Conservation (phyloP, 805 yeast species). For the Metschnikowia rubicola region DNA sequence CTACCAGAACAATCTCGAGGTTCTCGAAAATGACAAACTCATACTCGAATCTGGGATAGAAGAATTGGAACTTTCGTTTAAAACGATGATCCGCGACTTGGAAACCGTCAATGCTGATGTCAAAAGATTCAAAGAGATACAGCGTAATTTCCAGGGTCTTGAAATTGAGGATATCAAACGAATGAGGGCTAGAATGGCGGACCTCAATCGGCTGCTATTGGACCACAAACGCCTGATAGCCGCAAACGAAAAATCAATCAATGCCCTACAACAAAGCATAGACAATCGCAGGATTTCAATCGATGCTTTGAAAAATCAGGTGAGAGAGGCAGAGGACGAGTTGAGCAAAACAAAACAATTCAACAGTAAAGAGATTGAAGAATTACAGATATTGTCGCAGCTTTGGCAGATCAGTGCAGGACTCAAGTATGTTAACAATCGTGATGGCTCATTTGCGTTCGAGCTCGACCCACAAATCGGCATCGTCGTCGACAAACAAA, state of each 20-base stretch:
- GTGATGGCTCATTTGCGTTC: slow-evolving; percentile 7
- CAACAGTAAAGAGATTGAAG: slow-evolving; percentile 12
- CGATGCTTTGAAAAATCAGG: slow-evolving; percentile 22
- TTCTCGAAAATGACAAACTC: slow-evolving; percentile 20
- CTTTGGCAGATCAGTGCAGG: slow-evolving; percentile 27
- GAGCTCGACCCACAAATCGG: slow-evolving; percentile 12
- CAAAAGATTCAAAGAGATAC: slow-evolving; percentile 16
- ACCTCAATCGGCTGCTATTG: slow-evolving; percentile 16
- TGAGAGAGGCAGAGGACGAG: slow-evolving; percentile 7
- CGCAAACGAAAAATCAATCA: slow-evolving; percentile 10
- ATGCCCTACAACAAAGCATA: slow-evolving; percentile 11
- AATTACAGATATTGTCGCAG: slow-evolving; percentile 17
- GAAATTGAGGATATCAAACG: slow-evolving; percentile 14
- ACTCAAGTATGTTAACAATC: slow-evolving; percentile 16
- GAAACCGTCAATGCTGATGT: background rate
- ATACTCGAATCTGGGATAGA: slow-evolving; percentile 13
- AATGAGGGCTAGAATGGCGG: slow-evolving; percentile 13
- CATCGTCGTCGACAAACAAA: slow-evolving; percentile 8
- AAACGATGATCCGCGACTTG: slow-evolving; percentile 17
- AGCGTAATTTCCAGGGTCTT: slow-evolving; percentile 13
- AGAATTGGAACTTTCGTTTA: slow-evolving; percentile 12
- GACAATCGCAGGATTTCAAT: slow-evolving; percentile 9
- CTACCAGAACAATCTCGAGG: slow-evolving; percentile 20
- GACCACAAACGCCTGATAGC: slow-evolving; percentile 14
- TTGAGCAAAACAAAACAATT: slow-evolving; percentile 12